phyloP scores from a whole-genome alignment of 495 filamentous ascomycete genomes.

The Penicillium flavigenum region DNA sequence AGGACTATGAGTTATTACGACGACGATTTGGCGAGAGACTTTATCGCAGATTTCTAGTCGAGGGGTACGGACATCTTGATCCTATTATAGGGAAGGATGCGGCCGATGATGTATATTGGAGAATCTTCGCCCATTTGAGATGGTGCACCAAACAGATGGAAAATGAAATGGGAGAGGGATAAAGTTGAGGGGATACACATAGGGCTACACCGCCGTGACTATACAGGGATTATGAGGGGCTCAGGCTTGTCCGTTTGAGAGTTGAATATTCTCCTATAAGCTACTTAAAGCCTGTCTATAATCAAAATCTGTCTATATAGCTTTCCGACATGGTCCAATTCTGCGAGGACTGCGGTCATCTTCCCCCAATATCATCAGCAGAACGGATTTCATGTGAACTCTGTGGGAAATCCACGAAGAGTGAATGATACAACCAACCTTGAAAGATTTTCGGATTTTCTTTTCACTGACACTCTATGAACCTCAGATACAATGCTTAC shows the following conservation, averaged over 20 bases:
- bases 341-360: neutral
- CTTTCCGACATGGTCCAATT: neutral
- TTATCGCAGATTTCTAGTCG: slow-evolving; percentile 55
- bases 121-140: slow-evolving; percentile 55
- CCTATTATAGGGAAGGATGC: slow-evolving; percentile 64
- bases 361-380: neutral
- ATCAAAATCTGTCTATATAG: no score
- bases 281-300: neutral
- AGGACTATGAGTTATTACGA: slow-evolving; percentile 56
- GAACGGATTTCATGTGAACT: no score
- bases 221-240: neutral
- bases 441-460: no score
- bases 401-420: no score
- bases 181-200: neutral
- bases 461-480: no score
- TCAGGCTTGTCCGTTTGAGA: neutral
- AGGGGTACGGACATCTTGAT: slow-evolving; percentile 67
- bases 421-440: no score
- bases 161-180: neutral
- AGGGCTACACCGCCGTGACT: neutral
- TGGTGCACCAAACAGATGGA: slow-evolving; percentile 18
- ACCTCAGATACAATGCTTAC: neutral
- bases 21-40: slow-evolving; percentile 49
- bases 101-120: slow-evolving; percentile 62
- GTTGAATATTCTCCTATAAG: neutral